Percentiles rank a stretch among this genome's conserved stretches.
Conservation (phyloP, 805 yeast species). For the Ogataea trehaloabstinens region DNA sequence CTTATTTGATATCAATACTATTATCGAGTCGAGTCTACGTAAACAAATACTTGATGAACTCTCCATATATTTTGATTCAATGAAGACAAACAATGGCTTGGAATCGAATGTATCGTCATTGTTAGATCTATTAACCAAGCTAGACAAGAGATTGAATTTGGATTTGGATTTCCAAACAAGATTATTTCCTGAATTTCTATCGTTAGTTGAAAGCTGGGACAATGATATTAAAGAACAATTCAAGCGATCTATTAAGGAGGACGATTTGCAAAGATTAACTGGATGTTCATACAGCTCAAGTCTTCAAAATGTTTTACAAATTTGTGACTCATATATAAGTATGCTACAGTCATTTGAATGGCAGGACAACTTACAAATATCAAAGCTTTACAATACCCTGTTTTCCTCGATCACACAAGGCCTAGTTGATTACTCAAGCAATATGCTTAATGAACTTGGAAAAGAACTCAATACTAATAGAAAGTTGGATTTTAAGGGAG, state of each 20-base stretch:
- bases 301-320: conserved; percentile 26
- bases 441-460: conserved; percentile 22
- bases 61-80: conserved; percentile 14
- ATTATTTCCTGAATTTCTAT: conserved; percentile 22
- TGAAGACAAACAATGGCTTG: neutral
- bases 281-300: conserved; percentile 30
- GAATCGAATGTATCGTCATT: conserved; percentile 12
- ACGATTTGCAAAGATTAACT: conserved; percentile 44
- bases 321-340: conserved; percentile 36
- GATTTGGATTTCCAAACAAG: conserved; percentile 25
- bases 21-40: conserved; percentile 17
- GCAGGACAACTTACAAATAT: conserved; percentile 61
- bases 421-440: conserved; percentile 47
- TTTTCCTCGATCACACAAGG: conserved; percentile 65
- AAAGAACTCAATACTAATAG: conserved; percentile 17
- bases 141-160: conserved; percentile 19
- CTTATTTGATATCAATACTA: conserved; percentile 12
- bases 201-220: conserved; percentile 26
- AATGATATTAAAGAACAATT: conserved; percentile 29
- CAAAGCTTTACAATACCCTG: conserved; percentile 58
- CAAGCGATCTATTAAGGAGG: conserved; percentile 54
- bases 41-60: conserved; percentile 21
- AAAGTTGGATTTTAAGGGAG: conserved; percentile 17
- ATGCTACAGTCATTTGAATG: conserved; percentile 64
- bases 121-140: conserved; percentile 9